Evolutionary conservation across 371 early-diverging fungal genomes (phyloP), one percentile per base, ranked within the genome.

Genomic region (Mucor plumbeus): DNA sequence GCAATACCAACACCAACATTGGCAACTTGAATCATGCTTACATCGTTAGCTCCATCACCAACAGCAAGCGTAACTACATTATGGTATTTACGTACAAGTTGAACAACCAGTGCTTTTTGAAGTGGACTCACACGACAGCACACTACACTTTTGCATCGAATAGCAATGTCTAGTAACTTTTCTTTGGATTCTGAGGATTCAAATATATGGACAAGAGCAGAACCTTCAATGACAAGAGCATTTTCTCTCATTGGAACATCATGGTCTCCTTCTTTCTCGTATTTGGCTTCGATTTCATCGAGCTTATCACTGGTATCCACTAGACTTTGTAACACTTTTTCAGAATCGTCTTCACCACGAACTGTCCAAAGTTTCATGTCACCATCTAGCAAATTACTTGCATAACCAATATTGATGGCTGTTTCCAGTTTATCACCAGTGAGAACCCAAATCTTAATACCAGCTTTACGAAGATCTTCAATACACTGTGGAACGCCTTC

Each of bases 361-460:
- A 94, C 74, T 34, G 85, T 90, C 86, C 91, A 90, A 43, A 94
- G 81, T 59, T 86, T 81, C 91, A 91, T 90, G 11, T 87, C 84
- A 41, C 82, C 81, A 47, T 90, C 88, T 17, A 98, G 75, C 35
- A 98, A 74, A 54, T 91, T 91, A 61, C 92, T 92, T 0, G 95
- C 90, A 78, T 96, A 97, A 0, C 97, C 98, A 74, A 98, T 95
- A 77, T 95, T 95, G 81, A 97, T 95, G n/a, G 99, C 99, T 0
- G 99, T 99, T 78, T 99, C 99, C 79, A 97, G 79, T 81, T 99
- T 99, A 80, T 99, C 99, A 53, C 99, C 99, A 4, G 99, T 99
- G 62, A 99, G 77, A 36, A 99, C 99, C 99, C 99, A 99, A 39
- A 99, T 88, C 74, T 95, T 95, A 75, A 99, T 96, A 1, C 98